Evolutionary conservation across 768 basidiomycete species (phyloP).

Genomic region (Pulveroboletus sp.): DNA sequence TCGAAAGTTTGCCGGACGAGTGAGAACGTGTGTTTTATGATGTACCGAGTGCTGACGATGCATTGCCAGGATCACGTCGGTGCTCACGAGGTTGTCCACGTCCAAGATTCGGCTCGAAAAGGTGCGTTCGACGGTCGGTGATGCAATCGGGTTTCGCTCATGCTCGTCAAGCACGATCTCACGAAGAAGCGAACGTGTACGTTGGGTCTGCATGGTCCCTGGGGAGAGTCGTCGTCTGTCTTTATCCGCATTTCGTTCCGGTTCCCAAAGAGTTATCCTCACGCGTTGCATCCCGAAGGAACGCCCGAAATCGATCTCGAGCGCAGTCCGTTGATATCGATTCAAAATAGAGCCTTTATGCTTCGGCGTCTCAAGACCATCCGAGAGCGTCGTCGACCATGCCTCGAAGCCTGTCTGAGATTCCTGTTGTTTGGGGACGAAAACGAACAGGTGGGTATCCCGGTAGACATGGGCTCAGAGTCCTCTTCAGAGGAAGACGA

Average conservation of each 20-base stretch:
- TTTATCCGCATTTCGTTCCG: conserved; percentile 87
- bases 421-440: conserved; percentile 75
- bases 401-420: conserved; percentile 77
- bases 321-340: conserved; percentile 73
- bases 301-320: conserved; percentile 80
- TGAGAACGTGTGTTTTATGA: conserved; percentile 30
- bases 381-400: conserved; percentile 70
- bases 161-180: conserved; percentile 51
- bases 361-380: conserved; percentile 71
- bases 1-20: conserved; percentile 67
- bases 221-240: conserved; percentile 81
- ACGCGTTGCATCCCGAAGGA: conserved; percentile 54
- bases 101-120: conserved; percentile 84
- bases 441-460: conserved; percentile 43
- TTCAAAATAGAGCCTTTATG: conserved; percentile 73
- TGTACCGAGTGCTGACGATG: not conserved
- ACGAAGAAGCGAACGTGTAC: conserved; percentile 76
- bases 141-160: conserved; percentile 1
- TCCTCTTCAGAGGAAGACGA: conserved; percentile 71
- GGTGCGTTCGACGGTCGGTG: conserved; percentile 37
- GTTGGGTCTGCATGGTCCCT: conserved; percentile 82
- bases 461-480: conserved; percentile 47
- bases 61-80: conserved; percentile 62
- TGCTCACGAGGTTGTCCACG: conserved; percentile 58
- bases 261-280: conserved; percentile 82